A percentile compares a stretch with the other conserved stretches of the same genome.
Evolutionary conservation across 2,329 filamentous ascomycete genomes (phyloP).

Genomic region (Penicillium sp.): DNA sequence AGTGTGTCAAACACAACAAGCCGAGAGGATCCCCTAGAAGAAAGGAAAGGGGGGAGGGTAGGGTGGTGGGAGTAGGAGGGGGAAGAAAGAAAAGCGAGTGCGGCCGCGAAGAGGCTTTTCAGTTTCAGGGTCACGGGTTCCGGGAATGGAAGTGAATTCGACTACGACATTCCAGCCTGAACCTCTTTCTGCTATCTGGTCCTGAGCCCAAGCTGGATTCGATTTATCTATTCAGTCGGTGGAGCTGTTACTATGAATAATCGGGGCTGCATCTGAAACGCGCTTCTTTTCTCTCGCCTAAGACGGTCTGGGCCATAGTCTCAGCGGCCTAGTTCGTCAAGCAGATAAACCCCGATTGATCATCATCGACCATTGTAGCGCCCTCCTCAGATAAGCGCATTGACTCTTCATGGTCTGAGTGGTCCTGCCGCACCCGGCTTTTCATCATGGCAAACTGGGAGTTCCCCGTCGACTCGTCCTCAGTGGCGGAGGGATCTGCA

Average conservation of each 20-base stretch:
- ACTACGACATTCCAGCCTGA: slow-evolving; percentile 11
- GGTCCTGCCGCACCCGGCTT: background rate
- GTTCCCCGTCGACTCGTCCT: slow-evolving; percentile 9
- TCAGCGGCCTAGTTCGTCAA: slow-evolving; percentile 9
- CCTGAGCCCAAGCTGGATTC: background rate
- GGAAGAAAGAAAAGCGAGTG: slow-evolving; percentile 18
- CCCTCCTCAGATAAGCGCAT: background rate
- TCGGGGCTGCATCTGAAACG: slow-evolving; percentile 20
- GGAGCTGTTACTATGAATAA: slow-evolving; percentile 24
- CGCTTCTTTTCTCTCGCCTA: slow-evolving; percentile 9
- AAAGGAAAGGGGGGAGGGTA: slow-evolving; percentile 24
- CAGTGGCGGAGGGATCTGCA: slow-evolving; percentile 20
- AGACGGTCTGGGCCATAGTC: slow-evolving; percentile 21
- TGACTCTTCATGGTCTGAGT: background rate
- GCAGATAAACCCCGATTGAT: slow-evolving; percentile 7
- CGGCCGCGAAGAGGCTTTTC: slow-evolving; percentile 22
- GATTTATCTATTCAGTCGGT: slow-evolving; percentile 10
- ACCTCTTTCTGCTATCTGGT: background rate
- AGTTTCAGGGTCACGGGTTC: slow-evolving; percentile 29
- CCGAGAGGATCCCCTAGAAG: slow-evolving; percentile 25
- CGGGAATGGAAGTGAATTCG: slow-evolving; percentile 14
- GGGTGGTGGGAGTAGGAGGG: slow-evolving; percentile 17
- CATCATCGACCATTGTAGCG: background rate
- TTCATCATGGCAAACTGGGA: slow-evolving; percentile 16
- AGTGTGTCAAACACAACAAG: slow-evolving; percentile 49